Evolutionary conservation across 1,284 basidiomycete species (phyloP).

Genomic region (Naganishia cerealis): DNA sequence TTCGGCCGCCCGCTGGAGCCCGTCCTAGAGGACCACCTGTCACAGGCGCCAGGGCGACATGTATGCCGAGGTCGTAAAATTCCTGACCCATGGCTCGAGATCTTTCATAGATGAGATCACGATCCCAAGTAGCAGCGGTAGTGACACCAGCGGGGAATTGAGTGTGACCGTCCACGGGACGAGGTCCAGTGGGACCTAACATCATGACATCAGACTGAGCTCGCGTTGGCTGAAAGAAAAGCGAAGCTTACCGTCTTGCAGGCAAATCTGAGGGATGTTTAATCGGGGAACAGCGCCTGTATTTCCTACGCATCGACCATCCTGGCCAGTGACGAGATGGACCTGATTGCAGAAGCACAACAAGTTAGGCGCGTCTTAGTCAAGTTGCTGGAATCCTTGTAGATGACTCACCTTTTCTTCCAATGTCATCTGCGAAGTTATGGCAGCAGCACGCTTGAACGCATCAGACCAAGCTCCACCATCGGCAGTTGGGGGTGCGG

Average conservation of each 20-base stretch:
- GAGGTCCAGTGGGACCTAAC: conserved; percentile 58
- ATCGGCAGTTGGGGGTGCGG: conserved; percentile 21
- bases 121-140: conserved; percentile 56
- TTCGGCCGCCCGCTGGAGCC: conserved; percentile 51
- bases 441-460: conserved; percentile 46
- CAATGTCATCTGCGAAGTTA: conserved; percentile 55
- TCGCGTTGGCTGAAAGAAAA: conserved; percentile 46
- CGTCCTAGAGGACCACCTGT: conserved; percentile 55
- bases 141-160: conserved; percentile 57
- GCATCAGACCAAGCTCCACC: conserved; percentile 47
- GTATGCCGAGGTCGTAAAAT: conserved; percentile 51
- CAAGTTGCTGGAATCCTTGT: background rate
- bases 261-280: conserved; percentile 64
- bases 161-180: conserved; percentile 52
- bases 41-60: conserved; percentile 42
- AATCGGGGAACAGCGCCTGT: conserved; percentile 55
- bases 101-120: conserved; percentile 54
- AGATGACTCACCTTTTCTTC: conserved; percentile 52
- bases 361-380: background rate
- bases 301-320: conserved; percentile 66
- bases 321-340: conserved; percentile 46
- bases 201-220: conserved; percentile 62
- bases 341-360: conserved; percentile 35
- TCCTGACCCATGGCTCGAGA: conserved; percentile 56
- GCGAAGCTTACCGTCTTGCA: conserved; percentile 57